Percentiles rank a stretch among this genome's conserved stretches.
Conservation (phyloP, 768 basidiomycete genomes). For the Sistotremastrum suecicum region DNA sequence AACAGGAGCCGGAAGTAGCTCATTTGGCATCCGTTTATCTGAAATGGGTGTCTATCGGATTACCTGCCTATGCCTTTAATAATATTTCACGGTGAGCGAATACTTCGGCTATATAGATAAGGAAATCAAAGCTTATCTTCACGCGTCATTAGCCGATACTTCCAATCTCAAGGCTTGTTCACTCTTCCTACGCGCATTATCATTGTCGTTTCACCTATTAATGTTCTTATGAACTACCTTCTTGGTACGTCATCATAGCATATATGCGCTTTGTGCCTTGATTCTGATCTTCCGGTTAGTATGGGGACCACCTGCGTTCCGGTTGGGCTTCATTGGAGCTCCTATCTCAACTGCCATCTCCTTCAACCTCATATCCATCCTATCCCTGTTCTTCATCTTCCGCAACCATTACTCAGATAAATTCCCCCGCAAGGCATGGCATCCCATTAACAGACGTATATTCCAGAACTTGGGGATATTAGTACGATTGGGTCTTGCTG, state of each 20-base stretch:
- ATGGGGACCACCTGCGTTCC: constrained; percentile 68
- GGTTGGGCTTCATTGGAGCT: constrained; percentile 84
- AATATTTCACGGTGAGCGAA: constrained; percentile 30
- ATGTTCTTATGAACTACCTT: constrained; percentile 68
- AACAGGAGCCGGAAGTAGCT: constrained; percentile 78
- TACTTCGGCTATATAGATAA: background rate
- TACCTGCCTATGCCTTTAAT: constrained; percentile 62
- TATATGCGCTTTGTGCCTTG: background rate
- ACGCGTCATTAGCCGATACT: constrained; percentile 37
- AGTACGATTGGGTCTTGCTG: constrained; percentile 65
- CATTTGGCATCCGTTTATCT: constrained; percentile 64
- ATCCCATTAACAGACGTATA: constrained; percentile 48
- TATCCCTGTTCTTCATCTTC: constrained; percentile 45
- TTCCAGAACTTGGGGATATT: constrained; percentile 59
- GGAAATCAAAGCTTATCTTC: no score
- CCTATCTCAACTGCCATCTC: constrained; percentile 82
- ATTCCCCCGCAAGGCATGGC: constrained; percentile 66
- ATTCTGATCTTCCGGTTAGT: constrained; percentile 22
- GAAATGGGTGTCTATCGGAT: constrained; percentile 57
- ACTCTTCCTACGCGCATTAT: constrained; percentile 75
- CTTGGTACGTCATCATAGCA: constrained; percentile 38
- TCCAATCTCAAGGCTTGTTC: constrained; percentile 82
- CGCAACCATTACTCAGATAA: constrained; percentile 13
- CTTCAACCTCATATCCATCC: constrained; percentile 66
- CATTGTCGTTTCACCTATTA: constrained; percentile 71